phyloP scores from a whole-genome alignment of 345 rosid genomes.

The Carallia pectinifolia region DNA sequence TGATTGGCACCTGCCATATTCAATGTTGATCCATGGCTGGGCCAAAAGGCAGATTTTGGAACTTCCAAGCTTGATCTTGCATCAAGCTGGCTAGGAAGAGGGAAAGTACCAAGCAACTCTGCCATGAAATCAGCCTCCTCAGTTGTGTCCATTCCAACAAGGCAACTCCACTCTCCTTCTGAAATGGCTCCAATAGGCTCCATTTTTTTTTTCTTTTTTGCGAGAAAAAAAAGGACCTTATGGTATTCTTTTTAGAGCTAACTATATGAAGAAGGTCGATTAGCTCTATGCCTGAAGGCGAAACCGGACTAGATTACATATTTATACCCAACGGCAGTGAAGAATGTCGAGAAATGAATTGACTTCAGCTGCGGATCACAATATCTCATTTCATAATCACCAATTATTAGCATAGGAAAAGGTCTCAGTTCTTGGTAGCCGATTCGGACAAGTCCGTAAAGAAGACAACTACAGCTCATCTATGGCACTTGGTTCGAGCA shows the following conservation, averaged over 20 bases:
- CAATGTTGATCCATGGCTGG: slow-evolving; percentile 38
- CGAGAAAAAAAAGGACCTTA: neutral
- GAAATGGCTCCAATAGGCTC: slow-evolving; percentile 40
- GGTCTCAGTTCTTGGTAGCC: slow-evolving; percentile 22
- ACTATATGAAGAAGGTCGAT: neutral
- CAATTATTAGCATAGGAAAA: slow-evolving; percentile 25
- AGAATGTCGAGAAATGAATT: slow-evolving; percentile 30
- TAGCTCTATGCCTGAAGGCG: slow-evolving; percentile 19
- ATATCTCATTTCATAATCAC: slow-evolving; percentile 24
- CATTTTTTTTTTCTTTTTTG: slow-evolving; percentile 22
- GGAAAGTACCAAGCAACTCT: slow-evolving; percentile 47
- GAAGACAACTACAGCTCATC: slow-evolving; percentile 43
- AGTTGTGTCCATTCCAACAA: slow-evolving; percentile 45
- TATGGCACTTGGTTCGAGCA: neutral
- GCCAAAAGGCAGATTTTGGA: slow-evolving; percentile 32
- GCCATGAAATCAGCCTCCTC: slow-evolving; percentile 81
- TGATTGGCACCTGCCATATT: slow-evolving; percentile 16
- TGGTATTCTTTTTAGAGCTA: neutral
- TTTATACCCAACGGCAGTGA: slow-evolving; percentile 23
- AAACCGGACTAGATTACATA: slow-evolving; percentile 16
- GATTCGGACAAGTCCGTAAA: slow-evolving; percentile 15
- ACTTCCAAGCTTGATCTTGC: slow-evolving; percentile 18
- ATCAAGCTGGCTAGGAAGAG: slow-evolving; percentile 21
- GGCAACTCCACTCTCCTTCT: slow-evolving; percentile 61
- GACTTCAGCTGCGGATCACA: slow-evolving; percentile 14